Evolutionary conservation across 306 rosid genomes (phyloP), one percentile per base, ranked within the genome.

Genomic region (Adenanthera pavonina): DNA sequence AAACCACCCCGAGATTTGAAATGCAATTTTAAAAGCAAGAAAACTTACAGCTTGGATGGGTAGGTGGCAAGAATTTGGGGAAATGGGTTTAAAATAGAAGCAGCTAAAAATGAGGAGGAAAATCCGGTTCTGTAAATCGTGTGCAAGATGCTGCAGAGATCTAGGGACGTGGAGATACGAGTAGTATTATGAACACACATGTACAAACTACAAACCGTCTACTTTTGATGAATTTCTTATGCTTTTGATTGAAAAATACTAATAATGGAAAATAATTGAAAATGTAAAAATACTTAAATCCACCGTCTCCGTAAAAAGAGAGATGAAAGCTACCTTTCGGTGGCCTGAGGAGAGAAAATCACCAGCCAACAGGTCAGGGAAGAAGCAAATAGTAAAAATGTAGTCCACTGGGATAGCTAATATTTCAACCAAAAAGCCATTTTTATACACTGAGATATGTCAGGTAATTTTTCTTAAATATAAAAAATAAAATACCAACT

Each of bases 1-100:
- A 66, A 66, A 66, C 70, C 70, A 65, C 6, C 70, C 70, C 70
- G 4, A 66, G 49, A 38, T 40, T 66, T 66, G 48, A 17, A 66
- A 66, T 14, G 43, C 10, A 62, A 34, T 2, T 52, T 52, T 52
- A 1, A 49, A 49, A 52, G 4, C 20, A 16, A 52, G 3, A 30
- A 65, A 14, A 36, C 69, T 61, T 64, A 35, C 69, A 36, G 46
- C 46, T 56, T 56, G 3, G n/a, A 64, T 15, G 7, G 25, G 71
- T 65, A 15, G 71, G 47, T 65, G 71, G 48, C 25, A 17, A 38
- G 49, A 40, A 40, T 8, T 40, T 34, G 47, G 49, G 7, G 19
- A 8, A 0, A 15, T 8, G 49, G 44, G 49, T 38, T 38, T 36
- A 44, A 66, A 38, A 38, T 40, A 38, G 72, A 38, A n/a, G 30